phyloP scores from a whole-genome alignment of 495 filamentous ascomycete genomes.

The Neurospora intermedia region DNA sequence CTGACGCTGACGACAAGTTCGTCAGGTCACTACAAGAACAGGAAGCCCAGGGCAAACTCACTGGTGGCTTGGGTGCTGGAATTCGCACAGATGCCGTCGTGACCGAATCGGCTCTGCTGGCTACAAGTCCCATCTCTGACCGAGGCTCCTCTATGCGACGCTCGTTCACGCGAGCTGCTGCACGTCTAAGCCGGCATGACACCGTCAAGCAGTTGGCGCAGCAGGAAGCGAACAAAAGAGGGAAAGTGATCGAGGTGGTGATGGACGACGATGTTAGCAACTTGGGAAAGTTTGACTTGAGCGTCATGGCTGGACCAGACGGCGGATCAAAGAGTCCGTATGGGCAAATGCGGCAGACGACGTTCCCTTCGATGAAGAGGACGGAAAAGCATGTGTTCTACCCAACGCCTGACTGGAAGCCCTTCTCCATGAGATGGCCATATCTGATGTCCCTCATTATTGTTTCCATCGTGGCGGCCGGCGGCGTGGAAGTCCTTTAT shows the following conservation, averaged over 20 bases:
- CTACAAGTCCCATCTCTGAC: constrained; percentile 22
- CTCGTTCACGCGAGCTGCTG: constrained; percentile 23
- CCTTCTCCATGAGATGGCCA: constrained; percentile 56
- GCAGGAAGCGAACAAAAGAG: constrained; percentile 39
- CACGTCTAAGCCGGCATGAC: constrained; percentile 15
- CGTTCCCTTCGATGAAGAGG: constrained; percentile 13
- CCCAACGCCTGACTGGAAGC: constrained; percentile 60
- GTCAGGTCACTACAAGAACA: constrained; percentile 28
- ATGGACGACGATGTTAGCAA: constrained; percentile 28
- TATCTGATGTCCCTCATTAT: constrained; percentile 47
- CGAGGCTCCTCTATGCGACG: constrained; percentile 21
- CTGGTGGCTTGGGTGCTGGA: constrained; percentile 39
- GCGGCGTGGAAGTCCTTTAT: constrained; percentile 48
- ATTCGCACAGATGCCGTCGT: constrained; percentile 28
- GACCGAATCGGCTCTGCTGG: constrained; percentile 30
- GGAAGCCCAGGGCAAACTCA: constrained; percentile 36
- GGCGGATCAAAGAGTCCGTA: not conserved
- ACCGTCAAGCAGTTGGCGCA: constrained; percentile 36
- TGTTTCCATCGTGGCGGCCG: constrained; percentile 45
- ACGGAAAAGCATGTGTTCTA: constrained; percentile 36
- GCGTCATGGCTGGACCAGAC: constrained; percentile 29
- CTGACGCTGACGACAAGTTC: constrained; percentile 28
- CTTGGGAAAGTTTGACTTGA: constrained; percentile 27
- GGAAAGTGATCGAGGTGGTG: constrained; percentile 41
- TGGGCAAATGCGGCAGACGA: constrained; percentile 16